phyloP scores from a whole-genome alignment of 352 stramenopile genomes.

The Phytophthora aleatoria region DNA sequence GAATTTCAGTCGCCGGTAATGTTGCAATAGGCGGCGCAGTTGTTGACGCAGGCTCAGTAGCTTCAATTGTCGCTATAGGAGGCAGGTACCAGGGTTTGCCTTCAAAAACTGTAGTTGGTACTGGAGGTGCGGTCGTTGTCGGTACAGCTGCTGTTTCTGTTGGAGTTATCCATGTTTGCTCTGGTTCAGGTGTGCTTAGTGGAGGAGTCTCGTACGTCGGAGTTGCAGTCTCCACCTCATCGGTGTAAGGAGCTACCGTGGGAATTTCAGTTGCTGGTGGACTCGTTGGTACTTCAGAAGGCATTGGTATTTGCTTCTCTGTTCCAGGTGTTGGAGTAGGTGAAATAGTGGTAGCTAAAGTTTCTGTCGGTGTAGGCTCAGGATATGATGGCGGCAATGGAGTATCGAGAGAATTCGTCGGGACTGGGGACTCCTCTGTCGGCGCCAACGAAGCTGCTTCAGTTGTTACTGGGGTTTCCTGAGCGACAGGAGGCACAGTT shows the following conservation, averaged over 20 bases:
- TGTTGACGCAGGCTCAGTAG: neutral
- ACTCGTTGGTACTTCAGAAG: neutral
- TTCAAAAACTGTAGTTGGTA: neutral
- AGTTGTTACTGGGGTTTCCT: constrained; percentile 1
- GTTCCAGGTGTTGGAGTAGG: neutral
- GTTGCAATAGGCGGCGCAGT: neutral
- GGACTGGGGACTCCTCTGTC: neutral
- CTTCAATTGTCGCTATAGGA: neutral
- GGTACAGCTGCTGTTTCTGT: neutral
- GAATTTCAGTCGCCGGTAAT: neutral
- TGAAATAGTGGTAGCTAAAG: neutral
- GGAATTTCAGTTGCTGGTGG: neutral
- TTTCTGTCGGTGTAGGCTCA: constrained; percentile 7
- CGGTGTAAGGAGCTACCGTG: neutral
- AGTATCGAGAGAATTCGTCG: neutral
- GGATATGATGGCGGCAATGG: neutral
- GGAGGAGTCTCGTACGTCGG: constrained; percentile 7
- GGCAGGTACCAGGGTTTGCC: constrained; percentile 6
- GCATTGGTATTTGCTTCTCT: neutral
- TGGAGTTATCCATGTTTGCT: neutral
- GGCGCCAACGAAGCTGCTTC: neutral
- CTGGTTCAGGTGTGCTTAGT: neutral
- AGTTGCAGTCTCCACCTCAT: constrained; percentile 7
- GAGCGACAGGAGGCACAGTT: neutral
- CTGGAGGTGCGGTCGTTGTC: neutral